Percentiles rank a stretch among this genome's conserved stretches.
Evolutionary conservation across 2,329 filamentous ascomycete species (phyloP).

Genomic region (Neonectria faginata): DNA sequence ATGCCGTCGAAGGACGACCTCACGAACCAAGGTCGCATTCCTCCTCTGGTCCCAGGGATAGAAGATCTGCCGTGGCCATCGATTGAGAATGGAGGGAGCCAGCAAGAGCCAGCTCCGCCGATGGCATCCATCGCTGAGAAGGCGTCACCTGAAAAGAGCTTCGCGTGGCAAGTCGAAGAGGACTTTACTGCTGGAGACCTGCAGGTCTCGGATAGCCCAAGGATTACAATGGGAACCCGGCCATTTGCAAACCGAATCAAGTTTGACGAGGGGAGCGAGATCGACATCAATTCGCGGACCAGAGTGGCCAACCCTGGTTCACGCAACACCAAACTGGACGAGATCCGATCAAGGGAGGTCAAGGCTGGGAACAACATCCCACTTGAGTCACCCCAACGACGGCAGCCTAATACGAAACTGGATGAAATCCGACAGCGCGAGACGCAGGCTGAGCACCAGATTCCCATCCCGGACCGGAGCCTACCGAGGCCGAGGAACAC

Average conservation of each 20-base stretch:
- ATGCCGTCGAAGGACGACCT: conserved; percentile 42
- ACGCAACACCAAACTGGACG: conserved; percentile 59
- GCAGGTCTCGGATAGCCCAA: conserved; percentile 68
- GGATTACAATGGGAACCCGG: conserved; percentile 55
- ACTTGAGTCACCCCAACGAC: conserved; percentile 32
- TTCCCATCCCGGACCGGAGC: conserved; percentile 48
- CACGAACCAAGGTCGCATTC: conserved; percentile 48
- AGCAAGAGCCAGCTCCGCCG: conserved; percentile 13
- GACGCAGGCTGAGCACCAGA: conserved; percentile 47
- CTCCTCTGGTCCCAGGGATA: conserved; percentile 55
- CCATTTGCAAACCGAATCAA: conserved; percentile 52
- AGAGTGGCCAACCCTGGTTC: conserved; percentile 46
- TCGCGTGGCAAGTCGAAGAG: conserved; percentile 67
- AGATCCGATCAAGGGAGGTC: conserved; percentile 58
- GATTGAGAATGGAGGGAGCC: conserved; percentile 42
- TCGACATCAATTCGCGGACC: conserved; percentile 47
- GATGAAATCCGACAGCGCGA: conserved; percentile 54
- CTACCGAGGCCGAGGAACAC: conserved; percentile 53
- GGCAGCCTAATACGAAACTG: conserved; percentile 47
- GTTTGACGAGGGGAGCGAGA: conserved; percentile 47
- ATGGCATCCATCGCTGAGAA: conserved; percentile 12
- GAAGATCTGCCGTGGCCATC: conserved; percentile 53
- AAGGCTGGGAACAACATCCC: conserved; percentile 48
- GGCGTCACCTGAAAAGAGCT: conserved; percentile 63
- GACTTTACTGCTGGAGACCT: conserved; percentile 69